Evolutionary conservation across 805 yeast genomes (phyloP), one percentile per base, ranked within the genome.

Genomic region (Cyberlindnera euphorbiae): DNA sequence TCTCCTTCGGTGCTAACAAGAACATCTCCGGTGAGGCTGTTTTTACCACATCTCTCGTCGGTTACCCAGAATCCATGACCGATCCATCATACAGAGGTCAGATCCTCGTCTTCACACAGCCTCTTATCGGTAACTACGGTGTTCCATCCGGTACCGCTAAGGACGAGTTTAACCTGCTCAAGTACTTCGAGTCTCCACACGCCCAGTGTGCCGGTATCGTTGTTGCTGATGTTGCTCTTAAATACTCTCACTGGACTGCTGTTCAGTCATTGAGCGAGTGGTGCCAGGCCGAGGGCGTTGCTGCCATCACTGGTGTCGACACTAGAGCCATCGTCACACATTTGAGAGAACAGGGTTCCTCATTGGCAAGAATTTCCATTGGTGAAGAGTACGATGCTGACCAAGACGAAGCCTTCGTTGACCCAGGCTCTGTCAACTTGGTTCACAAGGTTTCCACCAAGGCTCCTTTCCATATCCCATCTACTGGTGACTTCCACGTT

Each of bases 241-340:
- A 88, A 59, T 87, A 90, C 64, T 86, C 96, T n/a, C 99, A 93
- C 62, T 93, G 98, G 98, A 89, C 97, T 25, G 99, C 99, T 4
- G 96, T 93, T 23, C 97, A 93, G 67, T 82, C 95, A 14, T 73
- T 93, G 40, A 83, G 86, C 42, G 85, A 84, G 52, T 93, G 97
- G 98, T 93, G 98, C 69, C 77, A 84, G 64, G 80, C 96, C 58
- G 94, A 88, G 52, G 96, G 95, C 28, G 93, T 94, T 38, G 94
- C 97, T 38, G 94, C 96, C 30, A 83, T 93, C 53, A 78, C 96
- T 28, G 98, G 97, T 44, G 96, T 93, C 31, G 99, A 93, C 63
- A 93, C 99, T 47, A 84, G 98, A 69, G 85, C 89, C 39, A 75
- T 93, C 47, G 97, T 93, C 38, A 76, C 90, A 30, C 86, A 81